Evolutionary conservation across 148 eudicot genomes (phyloP), one percentile per base, ranked within the genome.

Genomic region (Silene latifolia): DNA sequence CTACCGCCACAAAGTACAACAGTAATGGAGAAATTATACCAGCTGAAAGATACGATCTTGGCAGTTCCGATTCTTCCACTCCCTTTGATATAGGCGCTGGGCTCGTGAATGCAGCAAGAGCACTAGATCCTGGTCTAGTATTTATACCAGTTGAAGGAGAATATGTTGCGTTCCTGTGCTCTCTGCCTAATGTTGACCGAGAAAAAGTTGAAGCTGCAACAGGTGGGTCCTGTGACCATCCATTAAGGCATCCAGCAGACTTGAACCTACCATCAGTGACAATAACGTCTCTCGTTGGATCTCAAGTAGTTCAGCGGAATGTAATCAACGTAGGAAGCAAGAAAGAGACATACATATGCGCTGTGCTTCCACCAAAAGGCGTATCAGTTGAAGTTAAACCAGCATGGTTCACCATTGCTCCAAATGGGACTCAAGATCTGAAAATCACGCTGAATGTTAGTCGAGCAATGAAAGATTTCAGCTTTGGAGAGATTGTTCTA

Each of bases 11-110:
- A 17, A 88, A 79, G 70, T 81, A 83, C 47, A 90, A 90, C 79
- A 83, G 81, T 69, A 65, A 51, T 47, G 92, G 91, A 59, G 92
- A 92, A 1, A 79, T 86, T 42, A 88, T 95, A 72, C 85, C 78
- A 80, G 93, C 94, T 19, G 86, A 95, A 83, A 97, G 97, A 7
- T 82, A 64, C 46, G 85, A 78, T 17, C 42, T 84, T 59, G 82
- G 80, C 21, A 79, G 77, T 78, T 71, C 88, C 23, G 58, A 83
- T 58, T 85, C 82, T 4, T 85, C 99, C 42, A 93, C 96, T 13
- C 92, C 96, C 67, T 95, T 95, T 48, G 97, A 91, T 67, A 76
- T 86, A 14, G 99, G 99, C 29, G 90, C 90, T 3, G 99, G 99
- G 11, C 74, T 95, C 4, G 90, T 95, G 64, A 87, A 82, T 74